Evolutionary conservation across 2,329 filamentous ascomycete genomes (phyloP), one percentile per base, ranked within the genome.

Genomic region (Trichoderma sp.): DNA sequence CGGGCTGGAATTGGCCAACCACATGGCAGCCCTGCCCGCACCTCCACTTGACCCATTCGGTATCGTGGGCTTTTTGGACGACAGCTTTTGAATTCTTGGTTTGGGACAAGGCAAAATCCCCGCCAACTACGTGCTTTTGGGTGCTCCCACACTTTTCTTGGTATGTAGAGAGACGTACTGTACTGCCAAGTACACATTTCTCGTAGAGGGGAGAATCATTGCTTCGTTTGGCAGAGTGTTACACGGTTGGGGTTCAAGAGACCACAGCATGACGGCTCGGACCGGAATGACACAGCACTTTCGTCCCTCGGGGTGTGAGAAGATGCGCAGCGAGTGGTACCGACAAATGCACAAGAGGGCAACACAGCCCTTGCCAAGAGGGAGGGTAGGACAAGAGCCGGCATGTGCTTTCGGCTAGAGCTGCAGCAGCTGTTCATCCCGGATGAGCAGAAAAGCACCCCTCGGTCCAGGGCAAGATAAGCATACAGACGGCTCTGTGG

Each of bases 1-100:
- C 50, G 50, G 29, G 29, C 45, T 53, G 59, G 60, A 73, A 73
- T 64, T 56, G 69, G 21, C 69, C 69, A 73, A 73, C 69, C 69
- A 65, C 69, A 73, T 65, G 69, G 69, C 69, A 64, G 69, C 59
- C 69, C 69, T 65, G 69, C 45, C 41, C 35, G 21, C 29, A 11
- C 41, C 69, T 56, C 69, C 69, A 73, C 69, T 73, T 73, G n/a
- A 38, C 60, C 60, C 29, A 29, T 21, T 73, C 21, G 50, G 50
- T 7, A 24, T 56, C 45, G n/a, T 53, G 45, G 45, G 45, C 45
- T 56, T 24, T 24, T 56, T 24, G 50, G 5, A 56, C 50, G 50
- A 56, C 50, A 14, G 50, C n/a, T 56, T 56, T 24, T 45, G 18
- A 45, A 38, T 16, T 38, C 14, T 3, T 16, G 35, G 35, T 16